Conservation (phyloP, 129 eudicot species). For the Silybum marianum region DNA sequence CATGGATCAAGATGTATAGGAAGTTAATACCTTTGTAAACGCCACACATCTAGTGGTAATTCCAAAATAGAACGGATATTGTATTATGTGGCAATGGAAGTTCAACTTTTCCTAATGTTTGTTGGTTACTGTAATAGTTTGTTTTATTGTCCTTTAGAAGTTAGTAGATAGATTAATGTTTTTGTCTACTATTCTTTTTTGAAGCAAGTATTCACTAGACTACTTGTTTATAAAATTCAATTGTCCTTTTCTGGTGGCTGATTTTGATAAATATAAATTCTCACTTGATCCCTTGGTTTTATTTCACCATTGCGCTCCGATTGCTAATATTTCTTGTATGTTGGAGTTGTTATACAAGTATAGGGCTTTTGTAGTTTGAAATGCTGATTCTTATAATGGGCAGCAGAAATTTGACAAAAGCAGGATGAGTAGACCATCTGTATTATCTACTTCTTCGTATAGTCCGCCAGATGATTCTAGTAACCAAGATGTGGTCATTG, state of each 20-base stretch:
- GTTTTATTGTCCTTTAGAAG: not conserved
- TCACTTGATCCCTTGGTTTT: too few relatives aligned
- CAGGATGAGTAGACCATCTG: slow-evolving; percentile 73
- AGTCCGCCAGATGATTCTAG: slow-evolving; percentile 80
- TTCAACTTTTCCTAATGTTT: not conserved
- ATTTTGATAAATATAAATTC: too few relatives aligned
- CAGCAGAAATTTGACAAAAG: slow-evolving; percentile 88
- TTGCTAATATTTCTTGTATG: too few relatives aligned
- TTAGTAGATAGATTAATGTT: not conserved
- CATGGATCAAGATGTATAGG: not conserved
- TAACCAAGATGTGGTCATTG: slow-evolving; percentile 60
- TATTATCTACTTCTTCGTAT: slow-evolving; percentile 52
- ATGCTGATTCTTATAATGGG: not conserved
- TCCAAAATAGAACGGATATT: not conserved
- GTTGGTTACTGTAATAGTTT: not conserved
- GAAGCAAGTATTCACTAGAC: not conserved
- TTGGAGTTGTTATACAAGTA: too few relatives aligned
- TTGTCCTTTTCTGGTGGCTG: not conserved
- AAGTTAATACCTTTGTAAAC: not conserved
- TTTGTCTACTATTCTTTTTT: not conserved
- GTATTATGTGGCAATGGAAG: not conserved
- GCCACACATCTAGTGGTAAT: not conserved
- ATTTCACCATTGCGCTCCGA: too few relatives aligned
- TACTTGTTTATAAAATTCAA: not conserved
- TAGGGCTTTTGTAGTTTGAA: not conserved